Evolutionary conservation across 1,284 basidiomycete species (phyloP), one percentile per base, ranked within the genome.

Genomic region (Leucoagaricus sp.): DNA sequence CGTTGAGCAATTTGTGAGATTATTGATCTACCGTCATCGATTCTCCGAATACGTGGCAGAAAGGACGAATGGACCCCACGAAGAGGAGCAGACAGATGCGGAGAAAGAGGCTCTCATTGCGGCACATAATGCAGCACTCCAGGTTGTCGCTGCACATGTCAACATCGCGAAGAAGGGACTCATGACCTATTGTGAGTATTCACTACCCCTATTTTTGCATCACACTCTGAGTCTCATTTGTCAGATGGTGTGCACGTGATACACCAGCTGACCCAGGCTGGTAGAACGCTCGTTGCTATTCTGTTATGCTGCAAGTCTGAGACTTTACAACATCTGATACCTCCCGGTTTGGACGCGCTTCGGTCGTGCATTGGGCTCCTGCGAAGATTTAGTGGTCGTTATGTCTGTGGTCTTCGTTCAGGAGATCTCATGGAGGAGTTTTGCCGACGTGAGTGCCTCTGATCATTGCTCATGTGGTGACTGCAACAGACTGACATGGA

Each of bases 381-480:
- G 58, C 76, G 91, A 56, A 78, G 88, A 33, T 92, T 93, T 69
- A 91, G 89, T 63, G 87, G 86, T 57, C 81, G 89, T 33, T 93
- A 93, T 72, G 83, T 94, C 17, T 94, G 93, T 67, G 93, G 93
- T 1, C 81, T 93, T 51, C 79, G 93, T 46, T 93, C 89, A 47
- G 92, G 93, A 41, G 93, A 95, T 72, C 81, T 95, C 36, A 89
- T 96, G 79, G 93, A 95, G 70, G 93, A 95, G 69, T 94, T 94
- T 65, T 95, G 93, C 74, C 84, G 93, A 67, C 76, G 93, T 94
- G 69, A 75, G 89, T 83, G 6, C 21, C 19, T 33, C 31, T 53
- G 40, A 58, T 51, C 49, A 54, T 13, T 46, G 53, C 53, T 49
- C 57, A 53, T 53, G 38, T 53, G 49, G 52, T 52, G 52, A 21